Percentiles rank a stretch among this genome's conserved stretches.
Conservation (phyloP, 192 early-diverging fungal genomes). For the Backusella psychrophila region DNA sequence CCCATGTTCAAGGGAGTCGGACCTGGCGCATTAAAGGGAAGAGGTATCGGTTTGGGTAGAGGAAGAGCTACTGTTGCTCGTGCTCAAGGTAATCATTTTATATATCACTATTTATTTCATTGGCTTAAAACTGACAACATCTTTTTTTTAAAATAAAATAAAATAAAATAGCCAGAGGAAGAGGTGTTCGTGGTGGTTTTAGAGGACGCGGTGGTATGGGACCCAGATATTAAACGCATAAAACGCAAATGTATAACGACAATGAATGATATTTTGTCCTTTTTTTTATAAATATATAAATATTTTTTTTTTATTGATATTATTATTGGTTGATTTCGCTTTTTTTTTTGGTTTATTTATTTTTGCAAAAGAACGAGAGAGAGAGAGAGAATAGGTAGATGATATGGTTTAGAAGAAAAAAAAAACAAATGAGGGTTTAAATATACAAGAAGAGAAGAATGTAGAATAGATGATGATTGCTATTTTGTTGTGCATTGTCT, state of each 20-base stretch:
- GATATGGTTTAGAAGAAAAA: neutral
- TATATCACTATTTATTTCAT: neutral
- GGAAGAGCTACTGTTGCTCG: conserved; percentile 83
- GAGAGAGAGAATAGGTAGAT: neutral
- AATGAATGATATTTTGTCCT: neutral
- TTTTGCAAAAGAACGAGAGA: neutral
- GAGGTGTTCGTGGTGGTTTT: conserved; percentile 20
- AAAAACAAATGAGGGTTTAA: neutral
- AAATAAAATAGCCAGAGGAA: conserved; percentile 16
- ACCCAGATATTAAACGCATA: conserved; percentile 13
- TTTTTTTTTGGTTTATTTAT: neutral
- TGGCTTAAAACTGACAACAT: neutral
- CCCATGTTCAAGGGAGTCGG: conserved; percentile 97
- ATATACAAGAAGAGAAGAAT: neutral
- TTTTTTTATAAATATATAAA: neutral
- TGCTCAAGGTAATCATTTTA: conserved; percentile 47
- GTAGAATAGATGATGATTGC: neutral
- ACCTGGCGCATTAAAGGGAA: conserved; percentile 76
- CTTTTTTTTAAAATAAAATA: neutral
- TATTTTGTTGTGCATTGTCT: neutral
- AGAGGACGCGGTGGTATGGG: conserved; percentile 18
- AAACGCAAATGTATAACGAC: neutral
- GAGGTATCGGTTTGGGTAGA: conserved; percentile 76
- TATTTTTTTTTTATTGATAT: neutral
- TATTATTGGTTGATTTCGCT: neutral